Evolutionary conservation across 1,139 yeast species (phyloP), one percentile per base, ranked within the genome.

Genomic region (Petasospora rhodanensis): DNA sequence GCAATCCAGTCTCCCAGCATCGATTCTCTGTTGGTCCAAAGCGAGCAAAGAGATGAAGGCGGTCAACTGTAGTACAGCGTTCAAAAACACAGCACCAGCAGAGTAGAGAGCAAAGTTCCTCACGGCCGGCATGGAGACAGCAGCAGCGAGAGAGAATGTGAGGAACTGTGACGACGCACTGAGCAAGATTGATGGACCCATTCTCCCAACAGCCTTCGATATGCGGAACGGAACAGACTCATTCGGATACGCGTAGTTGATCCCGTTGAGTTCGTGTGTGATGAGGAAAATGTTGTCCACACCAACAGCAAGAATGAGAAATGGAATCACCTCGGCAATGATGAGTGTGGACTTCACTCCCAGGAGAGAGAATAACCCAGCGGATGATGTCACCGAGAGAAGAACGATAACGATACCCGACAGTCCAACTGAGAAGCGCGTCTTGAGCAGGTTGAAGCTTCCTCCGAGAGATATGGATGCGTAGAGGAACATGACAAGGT

Each of bases 251-350:
- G 62, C 55, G 14, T 67, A 65, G 37, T 70, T 70, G 12, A 80
- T 70, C 17, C 68, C 60, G 27, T 77, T 75, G 31, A 84, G 64
- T 51, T 86, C 95, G 55, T 86, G 91, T 2, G 86, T 81, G 16
- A 91, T 73, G 44, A 91, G 63, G 53, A 89, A 91, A 21, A 91
- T 83, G 53, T 91, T 91, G 58, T 91, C 98, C 18, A 91, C 91
- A 12, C 98, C 98, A 37, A 91, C 79, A 0, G 98, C 98, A 41
- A 91, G 66, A 6, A 91, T 82, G 51, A 91, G 62, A 51, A 91
- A 91, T n/a, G 97, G 97, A 27, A 91, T 91, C 4, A 91, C 97
- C 54, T 91, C 97, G 2, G 97, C 96, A 43, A 91, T 86, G 43
- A 91, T 89, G 24, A 91, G 64, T 0, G 97, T 91, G 0, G 95